Evolutionary conservation across 169 alveolate species (phyloP).

Genomic region (Plasmodium vivax): DNA sequence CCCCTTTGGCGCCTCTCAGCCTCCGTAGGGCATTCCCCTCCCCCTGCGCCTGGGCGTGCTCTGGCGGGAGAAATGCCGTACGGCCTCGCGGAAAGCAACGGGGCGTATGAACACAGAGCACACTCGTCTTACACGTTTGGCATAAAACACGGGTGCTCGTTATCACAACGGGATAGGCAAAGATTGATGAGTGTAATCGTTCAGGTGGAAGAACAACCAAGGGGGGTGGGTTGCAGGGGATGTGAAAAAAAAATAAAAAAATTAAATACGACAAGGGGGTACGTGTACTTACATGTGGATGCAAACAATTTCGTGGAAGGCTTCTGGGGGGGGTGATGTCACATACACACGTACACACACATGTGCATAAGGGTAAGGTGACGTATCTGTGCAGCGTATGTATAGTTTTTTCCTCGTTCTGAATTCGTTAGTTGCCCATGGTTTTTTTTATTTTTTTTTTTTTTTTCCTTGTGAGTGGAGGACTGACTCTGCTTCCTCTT

Average conservation of each 20-base stretch:
- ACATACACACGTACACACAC: not conserved
- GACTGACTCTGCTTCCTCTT: not conserved
- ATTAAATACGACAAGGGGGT: not conserved
- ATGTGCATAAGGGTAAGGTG: not conserved
- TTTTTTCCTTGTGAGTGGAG: not conserved
- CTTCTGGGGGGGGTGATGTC: not conserved
- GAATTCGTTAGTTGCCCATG: not conserved
- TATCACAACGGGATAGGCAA: not conserved
- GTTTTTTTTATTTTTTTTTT: too few relatives aligned
- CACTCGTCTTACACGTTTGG: not conserved
- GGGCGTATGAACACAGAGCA: not conserved
- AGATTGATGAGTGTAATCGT: not conserved
- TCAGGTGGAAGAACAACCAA: not conserved
- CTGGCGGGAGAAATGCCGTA: not conserved
- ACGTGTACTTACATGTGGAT: not conserved
- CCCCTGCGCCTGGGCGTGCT: not conserved
- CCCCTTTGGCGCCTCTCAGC: not conserved
- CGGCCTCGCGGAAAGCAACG: not conserved
- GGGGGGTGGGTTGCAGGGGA: not conserved
- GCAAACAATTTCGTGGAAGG: not conserved
- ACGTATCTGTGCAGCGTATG: not conserved
- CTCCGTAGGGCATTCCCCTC: not conserved
- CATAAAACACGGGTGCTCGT: not conserved
- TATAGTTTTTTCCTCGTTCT: not conserved
- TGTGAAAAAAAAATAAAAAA: not conserved